Evolutionary conservation across 106 monocot genomes (phyloP), one percentile per base, ranked within the genome.

Genomic region (Triglochin maritima): DNA sequence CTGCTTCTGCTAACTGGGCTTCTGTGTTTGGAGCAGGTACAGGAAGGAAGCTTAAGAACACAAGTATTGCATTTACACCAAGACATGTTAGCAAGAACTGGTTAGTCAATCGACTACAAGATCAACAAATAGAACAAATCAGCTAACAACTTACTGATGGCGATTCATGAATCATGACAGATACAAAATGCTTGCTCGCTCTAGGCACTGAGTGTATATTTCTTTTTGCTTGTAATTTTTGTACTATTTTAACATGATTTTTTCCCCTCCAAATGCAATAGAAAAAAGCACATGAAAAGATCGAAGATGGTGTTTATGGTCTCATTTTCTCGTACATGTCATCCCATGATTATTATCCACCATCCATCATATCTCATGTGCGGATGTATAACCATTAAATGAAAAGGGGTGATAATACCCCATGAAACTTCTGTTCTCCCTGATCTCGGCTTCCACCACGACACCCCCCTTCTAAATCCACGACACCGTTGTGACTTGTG

Each of bases 21-120:
- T 29, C 29, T 29, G 14, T 48, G 11, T 45, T 17, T 49, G 42
- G 17, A 75, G 49, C 72, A 89, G 89, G 82, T 83, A n/a, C 73
- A 85, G 59, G 83, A 93, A 66, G 81, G 74, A n/a, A 93, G 88
- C 77, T 73, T 93, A 45, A 81, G 79, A 49, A 78, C 82, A 5
- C 88, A 93, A 69, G 76, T 93, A 9, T 69, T 88, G 16, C 92
- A 93, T 71, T 65, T 75, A 62, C 71, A 72, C 44, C 73, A 77
- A 17, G 70, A 82, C 4, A 54, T 14, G 7, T 46, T 62, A 17
- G 8, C n/a, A 4, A 13, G 62, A n/a, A 42, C 62, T 11, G 44
- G 11, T 17, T 62, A 12, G 14, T 55, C 14, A 9, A 6, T 4
- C 7, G 4, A 45, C 46, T 4, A 11, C 5, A 45, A 62, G 44